Percentiles rank a stretch among this genome's conserved stretches.
Conservation (phyloP, 192 early-diverging fungal species). For the Dimargaris xerosporica region DNA sequence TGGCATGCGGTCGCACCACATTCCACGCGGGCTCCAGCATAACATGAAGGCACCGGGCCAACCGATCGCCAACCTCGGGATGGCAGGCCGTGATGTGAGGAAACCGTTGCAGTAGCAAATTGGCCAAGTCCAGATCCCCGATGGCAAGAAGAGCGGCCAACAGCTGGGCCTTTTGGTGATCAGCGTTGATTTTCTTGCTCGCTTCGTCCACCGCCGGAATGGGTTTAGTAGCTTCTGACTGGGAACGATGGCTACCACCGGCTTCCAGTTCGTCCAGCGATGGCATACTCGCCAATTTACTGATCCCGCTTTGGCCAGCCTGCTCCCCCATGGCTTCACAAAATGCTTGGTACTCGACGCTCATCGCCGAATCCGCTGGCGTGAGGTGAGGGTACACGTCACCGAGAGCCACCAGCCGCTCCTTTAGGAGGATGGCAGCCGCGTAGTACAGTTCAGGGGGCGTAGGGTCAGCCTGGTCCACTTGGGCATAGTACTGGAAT, state of each 20-base stretch:
- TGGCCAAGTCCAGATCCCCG: constrained; percentile 38
- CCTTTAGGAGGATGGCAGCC: constrained; percentile 39
- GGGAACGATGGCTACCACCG: background rate
- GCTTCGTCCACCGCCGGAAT: too few species aligned
- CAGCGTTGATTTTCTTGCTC: background rate
- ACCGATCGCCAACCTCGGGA: constrained; percentile 39
- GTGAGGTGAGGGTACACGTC: constrained; percentile 51
- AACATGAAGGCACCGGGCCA: constrained; percentile 41
- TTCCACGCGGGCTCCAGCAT: constrained; percentile 40
- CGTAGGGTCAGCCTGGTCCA: constrained; percentile 12
- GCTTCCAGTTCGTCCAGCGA: constrained; percentile 7
- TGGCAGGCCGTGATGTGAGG: constrained; percentile 34
- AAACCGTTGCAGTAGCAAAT: constrained; percentile 32
- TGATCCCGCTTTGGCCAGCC: constrained; percentile 5
- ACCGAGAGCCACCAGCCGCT: constrained; percentile 30
- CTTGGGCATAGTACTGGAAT: constrained; percentile 37
- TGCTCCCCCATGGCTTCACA: constrained; percentile 24
- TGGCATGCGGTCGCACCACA: background rate
- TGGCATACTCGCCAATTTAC: constrained; percentile 4
- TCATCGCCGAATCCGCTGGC: constrained; percentile 34
- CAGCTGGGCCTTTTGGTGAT: constrained; percentile 44
- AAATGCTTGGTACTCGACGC: constrained; percentile 27
- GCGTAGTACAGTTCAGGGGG: constrained; percentile 34
- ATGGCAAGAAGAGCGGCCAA: constrained; percentile 41
- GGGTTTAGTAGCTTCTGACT: background rate